Evolutionary conservation across 768 basidiomycete genomes (phyloP), one percentile per base, ranked within the genome.

Genomic region (Termitomyces heimii): DNA sequence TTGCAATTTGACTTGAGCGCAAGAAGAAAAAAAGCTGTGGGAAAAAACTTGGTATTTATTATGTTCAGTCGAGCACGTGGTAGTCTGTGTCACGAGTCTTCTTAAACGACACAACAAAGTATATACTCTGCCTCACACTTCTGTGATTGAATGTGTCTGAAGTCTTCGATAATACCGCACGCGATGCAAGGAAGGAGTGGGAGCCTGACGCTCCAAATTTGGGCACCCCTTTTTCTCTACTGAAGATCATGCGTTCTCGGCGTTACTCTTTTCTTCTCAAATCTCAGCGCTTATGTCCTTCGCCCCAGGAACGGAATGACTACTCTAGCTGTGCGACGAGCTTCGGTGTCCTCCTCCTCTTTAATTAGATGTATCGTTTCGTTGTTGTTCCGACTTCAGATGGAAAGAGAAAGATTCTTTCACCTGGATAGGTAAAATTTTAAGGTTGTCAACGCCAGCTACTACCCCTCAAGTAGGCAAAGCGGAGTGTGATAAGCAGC

Each of bases 1-100:
- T 64, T 77, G 75, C 71, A 77, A 75, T 77, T 77, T 74, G 74
- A 77, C 74, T 66, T 72, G 75, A 75, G 75, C 70, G 75, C 74
- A 64, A 65, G 71, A 59, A 70, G 64, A 66, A 67, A 64, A 63
- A 54, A 52, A 26, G 4, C 2, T 18, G 53, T 45, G 45, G 51
- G 45, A 46, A 24, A 37, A 53, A n/a, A 31, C 10, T 34, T 39
- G 1, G 14, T 35, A 5, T 24, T 9, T 52, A 20, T 24, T 28
- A 31, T 37, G 29, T 10, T 39, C 8, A 5, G 24, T 12, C 18
- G n/a, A 32, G 22, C 55, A 56, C 55, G 55, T 56, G 55, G 35
- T 13, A 3, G 34, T 32, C 6, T 8, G 32, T 10, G 32, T 32
- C 32, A 32, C 8, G 1, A 32, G 32, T n/a, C n/a, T n/a, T n/a